phyloP scores from a whole-genome alignment of 179 eudicot species.

The Pouteria campechiana region DNA sequence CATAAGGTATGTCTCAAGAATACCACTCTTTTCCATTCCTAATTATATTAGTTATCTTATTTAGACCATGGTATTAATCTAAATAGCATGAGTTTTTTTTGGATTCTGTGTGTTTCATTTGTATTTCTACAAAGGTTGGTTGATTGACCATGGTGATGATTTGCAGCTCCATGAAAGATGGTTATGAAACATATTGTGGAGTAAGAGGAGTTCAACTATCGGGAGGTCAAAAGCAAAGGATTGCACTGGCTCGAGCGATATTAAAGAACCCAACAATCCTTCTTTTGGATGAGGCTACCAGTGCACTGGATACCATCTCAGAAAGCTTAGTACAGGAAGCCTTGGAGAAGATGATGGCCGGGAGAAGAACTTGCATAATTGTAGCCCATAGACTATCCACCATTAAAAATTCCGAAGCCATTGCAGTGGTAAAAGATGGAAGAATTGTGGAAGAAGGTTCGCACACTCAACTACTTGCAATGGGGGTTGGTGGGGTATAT shows the following conservation, averaged over 20 bases:
- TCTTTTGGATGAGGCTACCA: slow-evolving; percentile 43
- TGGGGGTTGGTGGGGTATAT: slow-evolving; percentile 16
- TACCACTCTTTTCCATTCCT: not conserved
- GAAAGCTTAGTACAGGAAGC: slow-evolving; percentile 55
- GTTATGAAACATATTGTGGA: slow-evolving; percentile 45
- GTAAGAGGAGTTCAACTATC: slow-evolving; percentile 49
- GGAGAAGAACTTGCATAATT: slow-evolving; percentile 38
- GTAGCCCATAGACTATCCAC: slow-evolving; percentile 51
- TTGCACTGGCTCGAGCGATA: slow-evolving; percentile 46
- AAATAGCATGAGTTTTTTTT: too few species aligned
- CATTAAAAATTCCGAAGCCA: slow-evolving; percentile 31
- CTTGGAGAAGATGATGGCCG: slow-evolving; percentile 37
- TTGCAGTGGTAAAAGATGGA: slow-evolving; percentile 37
- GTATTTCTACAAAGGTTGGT: not conserved
- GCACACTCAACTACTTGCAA: slow-evolving; percentile 20
- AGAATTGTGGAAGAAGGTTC: slow-evolving; percentile 34
- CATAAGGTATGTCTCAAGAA: slow-evolving; percentile 30
- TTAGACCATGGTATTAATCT: too few species aligned
- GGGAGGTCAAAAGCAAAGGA: slow-evolving; percentile 49
- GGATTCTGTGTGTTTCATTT: too few species aligned
- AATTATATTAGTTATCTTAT: not conserved
- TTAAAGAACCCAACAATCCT: slow-evolving; percentile 32
- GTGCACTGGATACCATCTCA: slow-evolving; percentile 46
- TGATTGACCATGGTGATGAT: not conserved
- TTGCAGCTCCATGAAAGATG: slow-evolving; percentile 34